A percentile compares a stretch with the other conserved stretches of the same genome.
phyloP scores from a whole-genome alignment of 129 eudicot genomes.

The Flaveria linearis region DNA sequence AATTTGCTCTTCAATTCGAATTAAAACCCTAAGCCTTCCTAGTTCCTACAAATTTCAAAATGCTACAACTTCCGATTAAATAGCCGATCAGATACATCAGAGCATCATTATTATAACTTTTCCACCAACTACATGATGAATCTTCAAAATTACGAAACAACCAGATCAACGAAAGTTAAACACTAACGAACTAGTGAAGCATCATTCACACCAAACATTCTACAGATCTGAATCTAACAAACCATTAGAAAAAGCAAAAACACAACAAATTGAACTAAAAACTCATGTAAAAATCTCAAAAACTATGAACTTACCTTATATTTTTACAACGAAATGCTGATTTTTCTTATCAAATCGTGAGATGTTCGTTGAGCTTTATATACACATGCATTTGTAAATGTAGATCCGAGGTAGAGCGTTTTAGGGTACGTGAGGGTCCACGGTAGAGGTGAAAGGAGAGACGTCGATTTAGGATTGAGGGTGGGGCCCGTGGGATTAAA shows the following conservation, averaged over 20 bases:
- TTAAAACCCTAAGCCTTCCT: constrained; percentile 23
- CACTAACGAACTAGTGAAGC: constrained; percentile 28
- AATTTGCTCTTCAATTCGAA: constrained; percentile 3
- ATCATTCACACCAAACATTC: constrained; percentile 32
- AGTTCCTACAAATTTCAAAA: constrained; percentile 6
- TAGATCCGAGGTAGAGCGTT: constrained; percentile 23
- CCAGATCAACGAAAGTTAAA: constrained; percentile 38
- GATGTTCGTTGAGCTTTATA: constrained; percentile 31
- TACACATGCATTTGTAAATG: constrained; percentile 32
- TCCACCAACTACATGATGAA: constrained; percentile 31
- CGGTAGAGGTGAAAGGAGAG: constrained; percentile 23
- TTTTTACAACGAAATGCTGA: neutral
- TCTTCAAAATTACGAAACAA: constrained; percentile 43
- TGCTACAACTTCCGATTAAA: constrained; percentile 31
- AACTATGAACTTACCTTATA: constrained; percentile 6
- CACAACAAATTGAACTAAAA: constrained; percentile 9
- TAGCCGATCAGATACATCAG: constrained; percentile 25
- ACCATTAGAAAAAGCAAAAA: neutral
- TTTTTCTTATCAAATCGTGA: neutral
- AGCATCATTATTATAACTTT: neutral
- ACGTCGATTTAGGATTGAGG: constrained; percentile 10
- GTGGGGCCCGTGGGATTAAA: neutral
- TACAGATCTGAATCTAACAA: constrained; percentile 54
- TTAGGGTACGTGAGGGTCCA: constrained; percentile 30
- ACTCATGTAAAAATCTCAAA: neutral